Base-by-base conservation (phyloP, 768 basidiomycete species). In the Boletus rex-veris region DNA sequence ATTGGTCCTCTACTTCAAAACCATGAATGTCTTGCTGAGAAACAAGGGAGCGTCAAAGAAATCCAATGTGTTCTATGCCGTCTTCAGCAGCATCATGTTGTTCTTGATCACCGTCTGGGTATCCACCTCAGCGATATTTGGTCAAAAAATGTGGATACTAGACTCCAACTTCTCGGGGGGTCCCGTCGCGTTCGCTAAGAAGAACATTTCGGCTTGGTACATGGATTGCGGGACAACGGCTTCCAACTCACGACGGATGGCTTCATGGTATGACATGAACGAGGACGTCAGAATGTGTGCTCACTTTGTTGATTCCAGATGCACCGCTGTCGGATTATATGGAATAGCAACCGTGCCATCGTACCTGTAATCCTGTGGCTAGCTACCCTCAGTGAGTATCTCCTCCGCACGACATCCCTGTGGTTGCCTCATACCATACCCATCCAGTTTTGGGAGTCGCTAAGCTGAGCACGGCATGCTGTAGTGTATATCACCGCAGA, bases 241-340 rank as follows among this genome's bases (percentile, higher is more conserved):
- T 2, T 72, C 31, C 71, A 74, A 5, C 64, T 74, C 38, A 57
- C 75, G 55, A 68, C 66, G 5, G 73, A 75, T 31, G 75, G 58
- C 2, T 54, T 64, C 10, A 62, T 65, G 63, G 62, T 64, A 44
- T 15, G 44, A 31, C 38, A 12, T 18, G 18, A 1, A 11, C 8
- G 3, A 42, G 8, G n/a, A 11, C 18, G 9, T 37, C 18, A 18
- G 37, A 16, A n/a, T 12, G 33, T 9, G 7, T 36, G 31, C 31
- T 62, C 16, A 62, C 19, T 37, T 7, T 10, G 31, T 33, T 12
- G 39, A 48, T 21, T 71, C 21, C 40, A 77, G 76, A 64, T 77
- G 19, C 65, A 73, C 52, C 76, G 74, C 30, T 73, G 73, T 58
- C 71, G 53, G 31, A 56, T 74, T 24, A 55, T 77, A 33, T 77